Percentiles rank a stretch among this genome's conserved stretches.
These are phyloP conservation scores for Chlamydomonas applanata DNA, from an alignment of 139 green algal species.

Conservation along the genomic window DNA sequence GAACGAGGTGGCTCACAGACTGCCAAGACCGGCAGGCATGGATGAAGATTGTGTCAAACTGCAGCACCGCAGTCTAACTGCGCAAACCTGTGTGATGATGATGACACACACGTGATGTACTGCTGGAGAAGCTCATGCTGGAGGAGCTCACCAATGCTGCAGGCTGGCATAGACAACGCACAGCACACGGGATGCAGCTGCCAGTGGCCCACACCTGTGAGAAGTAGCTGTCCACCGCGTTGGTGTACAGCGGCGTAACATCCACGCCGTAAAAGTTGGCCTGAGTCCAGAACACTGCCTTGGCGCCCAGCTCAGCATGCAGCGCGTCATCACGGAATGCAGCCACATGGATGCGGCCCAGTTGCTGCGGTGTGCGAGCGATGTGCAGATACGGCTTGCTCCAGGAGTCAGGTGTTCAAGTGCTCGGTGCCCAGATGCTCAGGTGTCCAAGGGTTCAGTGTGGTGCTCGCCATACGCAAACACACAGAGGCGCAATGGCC, in stretches of 20 bases:
- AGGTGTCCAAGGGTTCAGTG: no score
- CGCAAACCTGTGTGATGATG: no score
- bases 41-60: no score
- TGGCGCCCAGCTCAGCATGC: conserved; percentile 68
- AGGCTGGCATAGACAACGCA: background rate
- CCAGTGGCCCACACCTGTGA: conserved; percentile 40
- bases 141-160: background rate
- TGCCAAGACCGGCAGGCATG: no score
- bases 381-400: no score
- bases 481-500: no score
- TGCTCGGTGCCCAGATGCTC: no score
- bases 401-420: no score
- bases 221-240: conserved; percentile 74
- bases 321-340: conserved; percentile 85
- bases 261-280: conserved; percentile 87
- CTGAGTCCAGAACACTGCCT: conserved; percentile 79
- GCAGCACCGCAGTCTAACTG: no score
- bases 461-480: no score
- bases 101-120: no score
- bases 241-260: conserved; percentile 67
- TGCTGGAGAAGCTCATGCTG: background rate
- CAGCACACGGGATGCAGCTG: background rate
- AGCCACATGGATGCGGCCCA: conserved; percentile 81
- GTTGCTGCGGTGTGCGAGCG: conserved; percentile 46
- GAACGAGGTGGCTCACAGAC: no score